Evolutionary conservation across 2,329 filamentous ascomycete species (phyloP).

Genomic region (Neodidymelliopsis sp.): DNA sequence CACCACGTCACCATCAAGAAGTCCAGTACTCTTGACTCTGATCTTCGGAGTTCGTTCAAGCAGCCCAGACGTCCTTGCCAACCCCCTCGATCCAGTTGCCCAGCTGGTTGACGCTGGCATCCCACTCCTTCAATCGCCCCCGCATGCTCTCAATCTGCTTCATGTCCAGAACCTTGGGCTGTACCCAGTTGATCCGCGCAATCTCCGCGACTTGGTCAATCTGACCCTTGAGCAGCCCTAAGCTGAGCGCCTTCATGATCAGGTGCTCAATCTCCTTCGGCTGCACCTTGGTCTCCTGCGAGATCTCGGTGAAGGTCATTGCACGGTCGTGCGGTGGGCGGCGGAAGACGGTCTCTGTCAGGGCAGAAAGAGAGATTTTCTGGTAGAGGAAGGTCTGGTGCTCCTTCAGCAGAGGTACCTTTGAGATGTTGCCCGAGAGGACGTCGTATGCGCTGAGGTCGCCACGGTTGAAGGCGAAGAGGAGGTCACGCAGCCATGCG

Average conservation of each 20-base stretch:
- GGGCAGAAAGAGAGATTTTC: conserved; percentile 95
- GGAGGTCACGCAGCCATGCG: conserved; percentile 90
- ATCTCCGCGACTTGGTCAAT: conserved; percentile 97
- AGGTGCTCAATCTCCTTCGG: conserved; percentile 95
- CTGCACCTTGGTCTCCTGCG: conserved; percentile 89
- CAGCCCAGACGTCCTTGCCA: conserved; percentile 95
- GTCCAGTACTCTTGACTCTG: not conserved
- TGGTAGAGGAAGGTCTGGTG: conserved; percentile 88
- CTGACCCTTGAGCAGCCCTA: conserved; percentile 86
- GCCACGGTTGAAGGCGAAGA: conserved; percentile 97
- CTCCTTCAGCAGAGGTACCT: conserved; percentile 79
- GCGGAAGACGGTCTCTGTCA: conserved; percentile 96
- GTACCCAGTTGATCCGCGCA: conserved; percentile 97
- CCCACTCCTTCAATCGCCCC: conserved; percentile 88
- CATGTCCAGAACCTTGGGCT: conserved; percentile 97
- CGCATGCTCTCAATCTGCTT: conserved; percentile 95
- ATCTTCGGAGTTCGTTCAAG: conserved; percentile 51
- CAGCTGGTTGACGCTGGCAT: conserved; percentile 91
- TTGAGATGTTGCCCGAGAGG: conserved; percentile 79
- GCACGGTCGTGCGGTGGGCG: conserved; percentile 93
- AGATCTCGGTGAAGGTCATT: conserved; percentile 90
- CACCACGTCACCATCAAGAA: not conserved
- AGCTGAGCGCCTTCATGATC: conserved; percentile 97
- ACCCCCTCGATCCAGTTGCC: conserved; percentile 96
- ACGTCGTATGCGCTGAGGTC: conserved; percentile 88